A percentile compares a stretch with the other conserved stretches of the same genome.
Conservation (phyloP, 345 rosid species). For the Reutealis trisperma region DNA sequence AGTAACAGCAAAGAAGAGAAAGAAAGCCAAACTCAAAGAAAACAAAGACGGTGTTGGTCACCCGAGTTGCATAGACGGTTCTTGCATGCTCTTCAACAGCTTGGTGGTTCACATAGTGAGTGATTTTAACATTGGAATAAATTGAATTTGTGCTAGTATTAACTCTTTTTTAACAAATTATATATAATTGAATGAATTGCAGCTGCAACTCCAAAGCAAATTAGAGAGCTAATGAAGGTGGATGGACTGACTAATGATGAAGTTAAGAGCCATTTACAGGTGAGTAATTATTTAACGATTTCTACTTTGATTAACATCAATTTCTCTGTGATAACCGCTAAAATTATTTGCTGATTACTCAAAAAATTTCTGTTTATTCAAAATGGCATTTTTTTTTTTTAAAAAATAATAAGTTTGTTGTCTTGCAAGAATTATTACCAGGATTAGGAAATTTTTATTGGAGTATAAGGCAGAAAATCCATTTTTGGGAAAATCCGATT, state of each 20-base stretch:
- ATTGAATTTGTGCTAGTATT: background rate
- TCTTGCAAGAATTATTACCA: too few species aligned
- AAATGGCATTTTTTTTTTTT: too few species aligned
- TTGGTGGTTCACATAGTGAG: conserved; percentile 89
- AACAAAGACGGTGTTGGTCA: conserved; percentile 93
- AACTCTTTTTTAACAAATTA: background rate
- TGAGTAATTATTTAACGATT: conserved; percentile 14
- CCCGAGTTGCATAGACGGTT: conserved; percentile 90
- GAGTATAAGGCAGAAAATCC: too few species aligned
- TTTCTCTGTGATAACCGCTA: too few species aligned
- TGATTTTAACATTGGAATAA: background rate
- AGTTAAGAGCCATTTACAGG: conserved; percentile 99
- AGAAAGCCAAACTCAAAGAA: conserved; percentile 50
- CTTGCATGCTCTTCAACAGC: conserved; percentile 82
- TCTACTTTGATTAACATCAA: too few species aligned
- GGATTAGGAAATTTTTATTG: too few species aligned
- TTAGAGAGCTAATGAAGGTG: conserved; percentile 92
- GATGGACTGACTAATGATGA: conserved; percentile 95
- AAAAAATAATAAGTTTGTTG: too few species aligned
- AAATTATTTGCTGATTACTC: too few species aligned
- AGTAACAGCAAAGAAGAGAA: conserved; percentile 41
- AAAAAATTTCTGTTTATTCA: too few species aligned
- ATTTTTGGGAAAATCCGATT: too few species aligned
- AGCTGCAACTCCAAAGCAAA: conserved; percentile 96
- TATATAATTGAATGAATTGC: conserved; percentile 19